Conservation (phyloP, 2,329 filamentous ascomycete genomes). For the Aspergillus quadrilineatus region DNA sequence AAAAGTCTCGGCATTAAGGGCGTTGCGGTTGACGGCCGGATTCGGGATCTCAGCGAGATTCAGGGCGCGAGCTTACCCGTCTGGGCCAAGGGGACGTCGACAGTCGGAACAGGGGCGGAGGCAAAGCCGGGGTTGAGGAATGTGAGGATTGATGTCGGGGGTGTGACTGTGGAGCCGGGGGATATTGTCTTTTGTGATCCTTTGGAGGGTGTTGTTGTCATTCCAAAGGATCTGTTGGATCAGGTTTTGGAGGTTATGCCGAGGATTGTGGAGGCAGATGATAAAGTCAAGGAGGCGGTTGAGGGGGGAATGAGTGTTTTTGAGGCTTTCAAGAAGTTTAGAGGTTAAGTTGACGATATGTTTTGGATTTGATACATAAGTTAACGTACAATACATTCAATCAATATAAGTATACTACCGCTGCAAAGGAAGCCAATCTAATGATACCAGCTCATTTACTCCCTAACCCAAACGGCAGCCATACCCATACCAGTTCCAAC, state of each 20-base stretch:
- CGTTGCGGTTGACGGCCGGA: constrained; percentile 66
- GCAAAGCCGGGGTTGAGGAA: constrained; percentile 43
- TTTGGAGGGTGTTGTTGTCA: constrained; percentile 67
- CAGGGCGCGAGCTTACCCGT: constrained; percentile 56
- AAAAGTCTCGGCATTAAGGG: constrained; percentile 60
- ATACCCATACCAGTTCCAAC: constrained; percentile 97
- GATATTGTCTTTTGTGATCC: constrained; percentile 71
- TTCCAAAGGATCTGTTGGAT: constrained; percentile 61
- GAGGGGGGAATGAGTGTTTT: constrained; percentile 59
- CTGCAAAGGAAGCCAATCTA: constrained; percentile 18
- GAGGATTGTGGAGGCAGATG: constrained; percentile 53
- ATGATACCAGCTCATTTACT: constrained; percentile 55
- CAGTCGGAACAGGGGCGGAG: constrained; percentile 47
- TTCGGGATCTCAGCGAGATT: constrained; percentile 65
- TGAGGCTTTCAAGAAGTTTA: constrained; percentile 64
- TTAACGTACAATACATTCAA: constrained; percentile 14
- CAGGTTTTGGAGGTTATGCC: constrained; percentile 63
- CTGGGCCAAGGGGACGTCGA: constrained; percentile 45
- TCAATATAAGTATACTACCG: constrained; percentile 15
- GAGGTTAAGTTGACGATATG: constrained; percentile 22
- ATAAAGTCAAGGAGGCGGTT: constrained; percentile 66
- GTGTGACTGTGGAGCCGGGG: constrained; percentile 50
- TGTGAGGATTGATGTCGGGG: constrained; percentile 41
- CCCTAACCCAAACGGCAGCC: constrained; percentile 93
- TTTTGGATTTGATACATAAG: background rate